These are phyloP conservation scores for Phytomonas francai DNA, from an alignment of 208 protist genomes.

Conservation along the genomic window DNA sequence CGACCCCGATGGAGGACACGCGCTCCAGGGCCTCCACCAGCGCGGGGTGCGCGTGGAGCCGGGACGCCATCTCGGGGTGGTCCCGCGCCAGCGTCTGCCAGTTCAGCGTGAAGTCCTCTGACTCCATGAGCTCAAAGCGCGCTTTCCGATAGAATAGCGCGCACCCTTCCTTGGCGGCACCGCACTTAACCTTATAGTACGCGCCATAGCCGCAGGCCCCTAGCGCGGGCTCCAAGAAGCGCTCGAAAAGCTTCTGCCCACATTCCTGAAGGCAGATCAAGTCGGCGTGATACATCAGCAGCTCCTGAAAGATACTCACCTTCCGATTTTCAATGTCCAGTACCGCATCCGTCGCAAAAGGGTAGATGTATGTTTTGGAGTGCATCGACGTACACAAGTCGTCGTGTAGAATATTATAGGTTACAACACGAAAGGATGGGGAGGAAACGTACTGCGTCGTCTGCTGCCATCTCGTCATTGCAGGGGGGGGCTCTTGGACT, in stretches of 20 bases:
- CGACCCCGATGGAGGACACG: conserved; percentile 47
- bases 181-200: conserved; percentile 70
- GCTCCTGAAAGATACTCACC: conserved; percentile 72
- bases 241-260: conserved; percentile 65
- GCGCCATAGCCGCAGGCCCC: conserved; percentile 55
- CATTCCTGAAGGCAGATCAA: conserved; percentile 86
- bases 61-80: conserved; percentile 30
- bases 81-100: conserved; percentile 31
- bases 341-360: conserved; percentile 72
- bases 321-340: conserved; percentile 64
- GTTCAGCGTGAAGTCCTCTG: conserved; percentile 46
- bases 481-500: conserved; percentile 32
- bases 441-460: conserved; percentile 21
- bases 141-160: conserved; percentile 43
- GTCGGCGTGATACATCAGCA: conserved; percentile 73
- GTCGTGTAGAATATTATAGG: conserved; percentile 90
- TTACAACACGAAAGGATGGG: conserved; percentile 70
- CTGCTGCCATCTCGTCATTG: conserved; percentile 49
- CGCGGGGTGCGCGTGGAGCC: conserved; percentile 34
- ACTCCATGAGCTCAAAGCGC: conserved; percentile 36
- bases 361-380: conserved; percentile 71
- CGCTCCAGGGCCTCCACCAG: conserved; percentile 54
- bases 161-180: conserved; percentile 70
- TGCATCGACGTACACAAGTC: conserved; percentile 64
- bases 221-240: conserved; percentile 62